Evolutionary conservation across 2,329 filamentous ascomycete species (phyloP).

Genomic region (Calonectria leucothoes): DNA sequence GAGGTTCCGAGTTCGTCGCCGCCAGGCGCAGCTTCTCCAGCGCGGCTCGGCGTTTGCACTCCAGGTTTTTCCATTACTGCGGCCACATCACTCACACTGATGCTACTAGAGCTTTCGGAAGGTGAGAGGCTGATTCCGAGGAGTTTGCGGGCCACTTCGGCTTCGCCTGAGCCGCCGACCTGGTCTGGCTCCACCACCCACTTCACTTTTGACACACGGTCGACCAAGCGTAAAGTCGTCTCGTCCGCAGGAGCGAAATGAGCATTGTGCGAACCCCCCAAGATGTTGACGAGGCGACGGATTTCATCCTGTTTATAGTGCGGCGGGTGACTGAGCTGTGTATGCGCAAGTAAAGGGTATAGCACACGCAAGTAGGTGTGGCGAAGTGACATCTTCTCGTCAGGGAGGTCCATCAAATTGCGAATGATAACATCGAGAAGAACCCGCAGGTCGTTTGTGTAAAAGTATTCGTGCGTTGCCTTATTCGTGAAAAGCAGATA

Average conservation of each 20-base stretch:
- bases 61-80: conserved; percentile 85
- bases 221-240: conserved; percentile 81
- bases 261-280: conserved; percentile 71
- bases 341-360: conserved; percentile 90
- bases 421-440: conserved; percentile 95
- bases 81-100: conserved; percentile 83
- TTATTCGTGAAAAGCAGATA: conserved; percentile 95
- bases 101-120: conserved; percentile 74
- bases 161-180: conserved; percentile 49
- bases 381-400: conserved; percentile 80
- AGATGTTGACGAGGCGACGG: conserved; percentile 77
- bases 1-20: conserved; percentile 38
- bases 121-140: conserved; percentile 79
- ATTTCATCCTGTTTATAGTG: conserved; percentile 95
- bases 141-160: conserved; percentile 67
- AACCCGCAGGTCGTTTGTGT: conserved; percentile 95
- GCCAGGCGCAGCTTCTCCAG: conserved; percentile 41
- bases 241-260: conserved; percentile 87
- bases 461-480: conserved; percentile 96
- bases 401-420: conserved; percentile 94
- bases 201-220: conserved; percentile 77
- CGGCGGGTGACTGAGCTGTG: conserved; percentile 85
- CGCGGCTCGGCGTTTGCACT: conserved; percentile 80
- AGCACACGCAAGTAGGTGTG: conserved; percentile 96
- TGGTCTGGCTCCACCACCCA: conserved; percentile 67